Conservation (phyloP, 805 yeast species). For the Schwanniomyces pseudopolymorphus region DNA sequence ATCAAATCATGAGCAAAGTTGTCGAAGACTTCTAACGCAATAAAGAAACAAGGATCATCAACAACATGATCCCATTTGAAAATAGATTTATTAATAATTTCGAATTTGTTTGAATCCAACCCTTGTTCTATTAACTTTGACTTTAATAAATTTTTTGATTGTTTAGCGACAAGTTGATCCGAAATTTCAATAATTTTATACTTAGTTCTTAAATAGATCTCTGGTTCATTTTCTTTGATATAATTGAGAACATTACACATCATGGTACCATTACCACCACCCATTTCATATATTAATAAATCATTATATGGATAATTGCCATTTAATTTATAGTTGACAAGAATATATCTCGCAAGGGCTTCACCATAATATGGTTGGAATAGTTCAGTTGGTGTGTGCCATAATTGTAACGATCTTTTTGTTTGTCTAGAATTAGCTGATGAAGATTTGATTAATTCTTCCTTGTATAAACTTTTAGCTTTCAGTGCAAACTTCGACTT, state of each 20-base stretch:
- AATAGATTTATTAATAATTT: slow-evolving; percentile 70
- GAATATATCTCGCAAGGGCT: slow-evolving; percentile 76
- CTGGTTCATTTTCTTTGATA: slow-evolving; percentile 62
- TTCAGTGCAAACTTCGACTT: slow-evolving; percentile 26
- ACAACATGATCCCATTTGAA: slow-evolving; percentile 68
- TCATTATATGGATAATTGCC: slow-evolving; percentile 66
- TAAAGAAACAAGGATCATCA: slow-evolving; percentile 67
- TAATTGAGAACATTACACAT: slow-evolving; percentile 74
- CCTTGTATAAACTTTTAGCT: slow-evolving; percentile 25
- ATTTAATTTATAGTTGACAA: slow-evolving; percentile 68
- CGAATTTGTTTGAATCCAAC: slow-evolving; percentile 57
- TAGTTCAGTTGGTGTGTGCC: slow-evolving; percentile 90
- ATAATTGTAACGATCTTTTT: slow-evolving; percentile 57
- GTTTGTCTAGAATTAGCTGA: slow-evolving; percentile 18
- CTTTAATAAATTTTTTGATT: slow-evolving; percentile 37
- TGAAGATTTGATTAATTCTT: slow-evolving; percentile 16
- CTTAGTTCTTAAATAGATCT: slow-evolving; percentile 64
- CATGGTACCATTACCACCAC: slow-evolving; percentile 87
- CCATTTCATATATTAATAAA: slow-evolving; percentile 79
- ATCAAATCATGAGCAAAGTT: slow-evolving; percentile 81
- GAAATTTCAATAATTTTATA: slow-evolving; percentile 77
- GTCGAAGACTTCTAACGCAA: slow-evolving; percentile 82
- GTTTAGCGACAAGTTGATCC: slow-evolving; percentile 58
- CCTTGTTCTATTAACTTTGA: slow-evolving; percentile 33
- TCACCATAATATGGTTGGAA: slow-evolving; percentile 85